Base-by-base conservation (phyloP, 2,329 filamentous ascomycete genomes). In the Pseudopyrenochaeta lycopersici region DNA sequence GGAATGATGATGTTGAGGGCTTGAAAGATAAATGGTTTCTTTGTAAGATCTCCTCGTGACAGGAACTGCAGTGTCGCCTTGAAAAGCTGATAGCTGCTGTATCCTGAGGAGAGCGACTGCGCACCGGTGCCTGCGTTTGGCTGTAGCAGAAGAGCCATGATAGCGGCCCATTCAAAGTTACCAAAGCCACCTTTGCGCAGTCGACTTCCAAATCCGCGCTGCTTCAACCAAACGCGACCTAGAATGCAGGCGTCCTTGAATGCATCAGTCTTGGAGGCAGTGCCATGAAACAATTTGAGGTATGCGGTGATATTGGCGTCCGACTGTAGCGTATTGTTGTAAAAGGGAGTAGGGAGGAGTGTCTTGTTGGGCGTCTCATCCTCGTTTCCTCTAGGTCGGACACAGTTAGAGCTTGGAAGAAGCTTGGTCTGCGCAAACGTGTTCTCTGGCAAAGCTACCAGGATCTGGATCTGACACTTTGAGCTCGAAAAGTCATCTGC, bases 61-160 rank as follows among this genome's bases (percentile, higher is more conserved):
- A 99, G 80, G 63, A 94, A 95, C 71, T 97, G 94, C n/a, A 99
- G 80, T 1, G 89, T 88, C 2, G 92, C 93, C 76, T 97, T 98
- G 83, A 99, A 97, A 39, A 98, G 83, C 75, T 98, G 94, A 20
- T 94, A 95, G 75, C 90, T 90, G 78, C 90, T 97, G 66, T 97
- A 90, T 7, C 91, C 91, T 4, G 86, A 82, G 5, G 92, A 92
- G 14, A 98, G 82, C 5, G 91, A 78, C 1, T 89, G 84, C 59
- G 87, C 85, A 1, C 90, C 90, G 54, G 88, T 88, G 6, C 86
- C 84, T 6, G 88, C 89, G 21, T 91, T 91, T n/a, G 85, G 86
- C 73, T 92, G 88, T 36, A 98, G 81, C 2, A 98, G 80, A 12
- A 97, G 80, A 29, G 93, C 91, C 71, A 93, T 85, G 43, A 95